phyloP scores from a whole-genome alignment of 2,329 filamentous ascomycete species.

The Aspergillus ochraceus region DNA sequence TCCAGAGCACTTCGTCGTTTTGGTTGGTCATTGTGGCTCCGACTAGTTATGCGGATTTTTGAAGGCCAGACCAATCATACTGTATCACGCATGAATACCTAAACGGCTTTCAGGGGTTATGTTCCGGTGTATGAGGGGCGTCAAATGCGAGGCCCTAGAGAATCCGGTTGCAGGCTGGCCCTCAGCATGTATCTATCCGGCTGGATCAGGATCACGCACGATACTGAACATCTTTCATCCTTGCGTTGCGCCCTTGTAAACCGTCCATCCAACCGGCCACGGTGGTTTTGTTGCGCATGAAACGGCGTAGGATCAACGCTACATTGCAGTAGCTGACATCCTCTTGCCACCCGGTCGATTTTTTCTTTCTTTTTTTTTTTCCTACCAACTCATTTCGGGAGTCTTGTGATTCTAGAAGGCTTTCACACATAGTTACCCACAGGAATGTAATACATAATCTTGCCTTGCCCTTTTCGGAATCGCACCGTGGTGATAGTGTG shows the following conservation, averaged over 20 bases:
- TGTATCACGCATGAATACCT: background rate
- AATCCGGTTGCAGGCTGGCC: background rate
- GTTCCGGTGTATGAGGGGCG: background rate
- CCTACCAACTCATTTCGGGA: background rate
- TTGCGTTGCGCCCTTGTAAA: conserved; percentile 8
- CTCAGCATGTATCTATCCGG: conserved; percentile 1
- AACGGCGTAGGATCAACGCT: conserved; percentile 13
- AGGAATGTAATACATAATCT: background rate
- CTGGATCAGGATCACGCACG: background rate
- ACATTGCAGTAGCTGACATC: conserved; percentile 10
- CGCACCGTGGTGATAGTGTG: background rate
- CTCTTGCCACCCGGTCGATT: background rate
- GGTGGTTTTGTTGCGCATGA: conserved; percentile 2
- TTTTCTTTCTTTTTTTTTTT: background rate
- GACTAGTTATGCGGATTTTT: background rate
- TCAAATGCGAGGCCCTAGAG: background rate
- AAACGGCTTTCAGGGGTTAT: background rate
- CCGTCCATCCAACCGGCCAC: background rate
- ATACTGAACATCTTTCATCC: conserved; percentile 5
- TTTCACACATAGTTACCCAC: background rate
- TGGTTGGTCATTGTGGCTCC: background rate
- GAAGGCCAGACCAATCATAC: conserved; percentile 1
- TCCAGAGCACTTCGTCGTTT: background rate
- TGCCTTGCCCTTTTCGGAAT: background rate
- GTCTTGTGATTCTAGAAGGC: background rate